phyloP scores from a whole-genome alignment of 495 filamentous ascomycete species.

The Monascus purpureus region DNA sequence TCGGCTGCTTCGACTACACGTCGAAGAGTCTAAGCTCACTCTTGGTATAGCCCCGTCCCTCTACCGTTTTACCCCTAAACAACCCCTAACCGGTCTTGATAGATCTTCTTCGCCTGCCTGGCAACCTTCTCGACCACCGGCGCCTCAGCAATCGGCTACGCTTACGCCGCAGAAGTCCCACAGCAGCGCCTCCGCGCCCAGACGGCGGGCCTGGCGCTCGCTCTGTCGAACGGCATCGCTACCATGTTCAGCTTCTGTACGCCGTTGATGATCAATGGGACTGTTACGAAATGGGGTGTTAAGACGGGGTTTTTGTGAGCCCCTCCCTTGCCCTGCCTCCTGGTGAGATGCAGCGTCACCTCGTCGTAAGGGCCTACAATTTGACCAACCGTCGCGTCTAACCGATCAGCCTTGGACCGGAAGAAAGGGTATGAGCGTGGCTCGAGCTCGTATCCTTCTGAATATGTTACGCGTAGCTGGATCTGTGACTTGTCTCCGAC shows the following conservation, averaged over 20 bases:
- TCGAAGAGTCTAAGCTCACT: conserved; percentile 17
- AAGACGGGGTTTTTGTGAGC: conserved; percentile 29
- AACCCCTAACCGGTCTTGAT: background rate
- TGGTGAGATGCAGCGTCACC: conserved; percentile 7
- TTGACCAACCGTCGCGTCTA: conserved; percentile 16
- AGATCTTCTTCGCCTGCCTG: conserved; percentile 23
- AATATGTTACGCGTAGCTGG: conserved; percentile 19
- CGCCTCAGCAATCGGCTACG: conserved; percentile 27
- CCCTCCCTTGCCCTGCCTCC: no score
- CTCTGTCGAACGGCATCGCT: conserved; percentile 19
- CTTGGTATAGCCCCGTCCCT: conserved; percentile 7
- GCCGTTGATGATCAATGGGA: conserved; percentile 25
- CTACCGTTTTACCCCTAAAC: background rate
- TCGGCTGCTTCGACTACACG: conserved; percentile 28
- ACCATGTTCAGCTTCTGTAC: conserved; percentile 33
- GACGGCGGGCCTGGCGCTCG: conserved; percentile 24
- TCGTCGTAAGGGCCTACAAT: conserved; percentile 23
- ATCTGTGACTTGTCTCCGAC: conserved; percentile 7
- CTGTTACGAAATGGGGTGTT: conserved; percentile 19
- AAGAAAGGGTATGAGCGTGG: conserved; percentile 25
- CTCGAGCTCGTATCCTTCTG: conserved; percentile 26
- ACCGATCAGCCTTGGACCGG: conserved; percentile 18
- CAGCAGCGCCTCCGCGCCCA: conserved; percentile 25
- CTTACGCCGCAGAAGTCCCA: conserved; percentile 25
- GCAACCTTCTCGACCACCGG: conserved; percentile 27